Evolutionary conservation across 345 rosid species (phyloP), one percentile per base, ranked within the genome.

Genomic region (Eucalyptus leucophloia): DNA sequence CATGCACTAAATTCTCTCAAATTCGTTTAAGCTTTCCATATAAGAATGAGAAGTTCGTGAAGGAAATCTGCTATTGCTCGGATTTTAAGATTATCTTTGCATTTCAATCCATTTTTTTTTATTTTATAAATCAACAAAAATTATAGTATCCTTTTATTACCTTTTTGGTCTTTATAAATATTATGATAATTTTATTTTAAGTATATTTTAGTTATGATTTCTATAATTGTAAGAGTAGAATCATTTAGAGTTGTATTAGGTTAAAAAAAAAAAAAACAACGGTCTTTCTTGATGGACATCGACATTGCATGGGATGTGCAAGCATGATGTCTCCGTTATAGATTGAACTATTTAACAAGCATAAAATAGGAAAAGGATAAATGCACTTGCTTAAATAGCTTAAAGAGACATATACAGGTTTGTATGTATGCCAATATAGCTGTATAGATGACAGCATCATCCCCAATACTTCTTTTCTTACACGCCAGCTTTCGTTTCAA

Each of bases 181-280:
- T 53, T 53, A 53, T 0, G 2, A 53, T 53, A 53, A 53, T 7
- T 53, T 53, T 53, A 53, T 53, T 53, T 53, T 53, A 53, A 51
- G 23, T 51, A 51, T 51, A 51, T 54, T 21, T 65, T 65, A 15
- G 11, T 32, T 65, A n/a, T n/a, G 77, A n/a, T 67, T n/a, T 67
- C 21, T n/a, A n/a, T 67, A 15, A n/a, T 32, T 0, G 6, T n/a
- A 7, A 15, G 3, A 67, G 40, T 67, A n/a, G 0, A 67, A n/a
- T 67, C 77, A n/a, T 67, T 67, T n/a, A 65, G 77, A 67, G 18
- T 67, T 16, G 77, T n/a, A 67, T 67, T 17, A 8, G 23, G 40
- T 51, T 0, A 49, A 49, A 45, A 45, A 47, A 40, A n/a, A 47
- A 10, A 12, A 65, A 30, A 30, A 30, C 19, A n/a, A 65, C 37